Conservation (phyloP, 306 rosid species). For the Trifolium repens region DNA sequence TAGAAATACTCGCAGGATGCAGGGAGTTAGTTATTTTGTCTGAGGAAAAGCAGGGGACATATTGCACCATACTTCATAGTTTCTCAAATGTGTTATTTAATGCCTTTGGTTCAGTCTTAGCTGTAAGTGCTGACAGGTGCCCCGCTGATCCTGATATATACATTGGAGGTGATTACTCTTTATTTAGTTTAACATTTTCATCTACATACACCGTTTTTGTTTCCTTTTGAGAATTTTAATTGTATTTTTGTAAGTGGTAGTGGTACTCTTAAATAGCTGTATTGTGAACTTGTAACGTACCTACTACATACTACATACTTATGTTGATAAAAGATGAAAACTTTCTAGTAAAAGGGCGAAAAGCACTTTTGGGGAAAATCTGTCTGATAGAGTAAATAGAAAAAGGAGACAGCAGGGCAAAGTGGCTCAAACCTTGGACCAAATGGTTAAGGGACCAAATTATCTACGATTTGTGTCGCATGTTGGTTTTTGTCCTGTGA, state of each 20-base stretch:
- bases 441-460: too few species aligned
- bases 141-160: constrained; percentile 60
- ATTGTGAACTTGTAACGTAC: background rate
- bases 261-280: background rate
- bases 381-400: too few species aligned
- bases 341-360: too few species aligned
- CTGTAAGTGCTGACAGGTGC: constrained; percentile 41
- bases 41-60: constrained; percentile 53
- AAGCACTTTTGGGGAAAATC: too few species aligned
- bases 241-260: constrained; percentile 17
- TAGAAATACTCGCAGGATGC: constrained; percentile 73
- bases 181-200: constrained; percentile 34
- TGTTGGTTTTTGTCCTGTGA: background rate
- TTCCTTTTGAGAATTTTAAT: constrained; percentile 26
- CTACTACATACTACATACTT: too few species aligned
- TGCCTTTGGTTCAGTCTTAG: constrained; percentile 68
- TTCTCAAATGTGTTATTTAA: constrained; percentile 53
- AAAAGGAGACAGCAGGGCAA: too few species aligned
- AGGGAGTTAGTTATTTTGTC: constrained; percentile 58
- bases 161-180: constrained; percentile 70
- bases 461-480: too few species aligned
- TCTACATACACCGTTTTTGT: constrained; percentile 24
- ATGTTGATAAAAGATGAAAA: too few species aligned
- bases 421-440: too few species aligned
- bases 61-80: constrained; percentile 59